Conservation (phyloP, 441 rosid genomes). For the Brassica balearica region DNA sequence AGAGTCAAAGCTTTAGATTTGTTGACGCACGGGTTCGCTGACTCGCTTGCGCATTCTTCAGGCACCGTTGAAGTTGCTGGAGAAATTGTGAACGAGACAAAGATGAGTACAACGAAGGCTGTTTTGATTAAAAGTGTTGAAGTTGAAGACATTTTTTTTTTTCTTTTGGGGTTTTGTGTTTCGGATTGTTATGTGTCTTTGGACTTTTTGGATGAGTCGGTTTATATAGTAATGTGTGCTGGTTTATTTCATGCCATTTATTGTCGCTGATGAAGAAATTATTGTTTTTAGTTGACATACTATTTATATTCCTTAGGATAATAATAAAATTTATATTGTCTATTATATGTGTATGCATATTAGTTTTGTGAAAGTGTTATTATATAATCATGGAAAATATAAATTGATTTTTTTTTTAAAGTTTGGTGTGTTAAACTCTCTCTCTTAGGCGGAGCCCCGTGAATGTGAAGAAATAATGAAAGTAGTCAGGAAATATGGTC, state of each 20-base stretch:
- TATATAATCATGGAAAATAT: no score
- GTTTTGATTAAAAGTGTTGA: conserved; percentile 34
- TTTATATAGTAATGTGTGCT: conserved; percentile 43
- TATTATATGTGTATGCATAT: neutral
- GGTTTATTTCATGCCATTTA: conserved; percentile 39
- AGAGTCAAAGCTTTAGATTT: conserved; percentile 53
- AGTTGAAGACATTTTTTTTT: conserved; percentile 9
- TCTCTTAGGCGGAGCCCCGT: no score
- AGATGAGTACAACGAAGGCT: conserved; percentile 41
- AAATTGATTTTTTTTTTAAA: no score
- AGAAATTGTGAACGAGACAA: conserved; percentile 42
- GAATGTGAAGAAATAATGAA: no score
- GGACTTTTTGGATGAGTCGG: conserved; percentile 22
- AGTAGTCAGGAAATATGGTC: no score
- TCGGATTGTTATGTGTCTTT: conserved; percentile 24
- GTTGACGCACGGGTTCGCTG: conserved; percentile 46
- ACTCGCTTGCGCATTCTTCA: conserved; percentile 42
- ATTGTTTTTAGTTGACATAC: neutral
- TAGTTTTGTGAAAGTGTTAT: no score
- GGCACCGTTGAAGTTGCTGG: conserved; percentile 39
- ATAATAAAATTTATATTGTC: neutral
- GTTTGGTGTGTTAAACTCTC: no score
- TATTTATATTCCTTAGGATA: neutral
- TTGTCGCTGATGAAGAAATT: conserved; percentile 3
- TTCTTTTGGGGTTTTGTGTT: conserved; percentile 23